phyloP scores from a whole-genome alignment of 2,329 filamentous ascomycete genomes.

The Pseudocercospora vitis region DNA sequence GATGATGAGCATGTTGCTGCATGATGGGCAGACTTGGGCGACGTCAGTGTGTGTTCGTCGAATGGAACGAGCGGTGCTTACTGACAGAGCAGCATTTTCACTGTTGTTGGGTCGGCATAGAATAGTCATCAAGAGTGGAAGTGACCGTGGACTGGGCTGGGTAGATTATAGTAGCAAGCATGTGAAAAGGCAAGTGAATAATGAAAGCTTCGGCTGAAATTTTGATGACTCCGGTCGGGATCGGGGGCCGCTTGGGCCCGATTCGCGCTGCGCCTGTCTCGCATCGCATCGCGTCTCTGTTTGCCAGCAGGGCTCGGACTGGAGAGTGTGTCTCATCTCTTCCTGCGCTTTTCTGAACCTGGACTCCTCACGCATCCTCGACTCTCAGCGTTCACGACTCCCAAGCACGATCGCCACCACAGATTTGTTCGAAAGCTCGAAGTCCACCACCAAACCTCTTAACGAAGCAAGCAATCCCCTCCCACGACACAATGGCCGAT shows the following conservation, averaged over 20 bases:
- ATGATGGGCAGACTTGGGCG: slow-evolving; percentile 71
- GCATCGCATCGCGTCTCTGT: background rate
- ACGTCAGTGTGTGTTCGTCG: slow-evolving; percentile 10
- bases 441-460: background rate
- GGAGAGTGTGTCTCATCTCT: slow-evolving; percentile 1
- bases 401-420: background rate
- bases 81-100: slow-evolving; percentile 70
- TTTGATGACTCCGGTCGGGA: background rate
- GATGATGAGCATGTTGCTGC: slow-evolving; percentile 80
- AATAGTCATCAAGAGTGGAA: no score
- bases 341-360: background rate
- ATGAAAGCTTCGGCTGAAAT: slow-evolving; percentile 3
- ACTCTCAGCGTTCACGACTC: background rate
- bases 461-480: no score
- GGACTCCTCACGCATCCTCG: background rate
- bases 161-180: no score
- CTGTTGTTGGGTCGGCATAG: background rate
- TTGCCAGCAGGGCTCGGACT: background rate
- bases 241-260: background rate
- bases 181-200: slow-evolving; percentile 10
- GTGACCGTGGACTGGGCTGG: no score
- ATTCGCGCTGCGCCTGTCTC: background rate
- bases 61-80: slow-evolving; percentile 13
- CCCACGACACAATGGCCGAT: slow-evolving; percentile 29
- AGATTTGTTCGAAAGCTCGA: background rate